Conservation (phyloP, 2,329 filamentous ascomycete species). For the Diaporthe eres region DNA sequence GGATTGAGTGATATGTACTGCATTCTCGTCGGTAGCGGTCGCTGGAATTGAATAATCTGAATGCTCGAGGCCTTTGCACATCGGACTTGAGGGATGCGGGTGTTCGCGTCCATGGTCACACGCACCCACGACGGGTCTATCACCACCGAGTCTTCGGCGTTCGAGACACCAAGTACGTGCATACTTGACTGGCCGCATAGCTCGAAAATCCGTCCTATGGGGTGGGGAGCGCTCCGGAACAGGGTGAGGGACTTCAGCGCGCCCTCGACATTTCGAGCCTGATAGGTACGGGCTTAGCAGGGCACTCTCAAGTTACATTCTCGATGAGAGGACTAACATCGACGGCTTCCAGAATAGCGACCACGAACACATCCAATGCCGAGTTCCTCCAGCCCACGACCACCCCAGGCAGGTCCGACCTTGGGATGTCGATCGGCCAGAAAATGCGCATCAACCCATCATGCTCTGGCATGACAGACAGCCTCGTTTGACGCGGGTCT, state of each 20-base stretch:
- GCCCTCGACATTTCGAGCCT: constrained; percentile 87
- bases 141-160: constrained; percentile 67
- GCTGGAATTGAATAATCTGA: constrained; percentile 90
- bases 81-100: constrained; percentile 77
- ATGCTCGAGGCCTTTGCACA: constrained; percentile 81
- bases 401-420: constrained; percentile 81
- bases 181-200: constrained; percentile 87
- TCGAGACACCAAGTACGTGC: constrained; percentile 88
- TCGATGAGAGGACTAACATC: constrained; percentile 71
- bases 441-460: constrained; percentile 98
- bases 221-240: constrained; percentile 85
- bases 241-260: constrained; percentile 88
- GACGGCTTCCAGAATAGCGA: constrained; percentile 90
- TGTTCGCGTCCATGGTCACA: constrained; percentile 66
- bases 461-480: constrained; percentile 75
- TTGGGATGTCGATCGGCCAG: constrained; percentile 90
- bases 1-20: constrained; percentile 95
- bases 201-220: constrained; percentile 84
- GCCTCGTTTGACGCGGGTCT: constrained; percentile 48
- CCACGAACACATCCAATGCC: constrained; percentile 88
- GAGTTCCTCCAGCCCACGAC: constrained; percentile 98
- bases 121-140: constrained; percentile 80
- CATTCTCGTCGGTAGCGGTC: constrained; percentile 89
- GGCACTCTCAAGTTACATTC: constrained; percentile 38
- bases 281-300: constrained; percentile 47